Evolutionary conservation across 345 rosid species (phyloP), one percentile per base, ranked within the genome.

Genomic region (Salix viminalis): DNA sequence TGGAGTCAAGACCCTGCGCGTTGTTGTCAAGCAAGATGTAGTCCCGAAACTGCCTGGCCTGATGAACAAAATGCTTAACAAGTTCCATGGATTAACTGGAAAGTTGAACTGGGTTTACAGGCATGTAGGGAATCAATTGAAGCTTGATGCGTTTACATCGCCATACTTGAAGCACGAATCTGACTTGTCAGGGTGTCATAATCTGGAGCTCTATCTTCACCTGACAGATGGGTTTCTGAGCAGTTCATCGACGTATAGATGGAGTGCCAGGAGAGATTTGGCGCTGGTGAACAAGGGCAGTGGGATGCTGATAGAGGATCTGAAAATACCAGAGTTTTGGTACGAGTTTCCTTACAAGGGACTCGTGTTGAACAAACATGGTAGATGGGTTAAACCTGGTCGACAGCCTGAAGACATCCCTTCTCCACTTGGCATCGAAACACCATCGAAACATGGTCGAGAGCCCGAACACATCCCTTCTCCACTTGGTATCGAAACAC

Each of bases 401-500:
- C 90, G 95, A 73, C 82, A 83, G 5, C 85, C 85, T 0, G 93
- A 93, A 86, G 93, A 93, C 56, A 83, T 90, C 71, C 97, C 98
- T 68, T 89, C 92, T 54, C 94, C 98, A 1, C 62, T 56, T 11
- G 23, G 62, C 9, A 3, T 56, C 62, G 62, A 56, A 21, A 56
- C 62, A 1, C 62, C 62, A 56, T 26, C 62, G 62, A 56, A 56
- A 8, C 34, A 32, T 1, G 79, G 80, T n/a, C 90, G 94, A 74
- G 82, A 83, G 5, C 84, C 85, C 0, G 93, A 93, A 86, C 92
- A 93, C 56, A 83, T 90, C 67, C 97, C 98, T 68, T 89, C 92
- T 54, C 94, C 98, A 1, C 62, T 56, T 11, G 23, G 62, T 23
- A 1, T 56, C 28, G 62, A 56, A 21, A 56, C 62, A 1, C 62